Conservation (phyloP, 345 rosid genomes). For the Garcia nutans region DNA sequence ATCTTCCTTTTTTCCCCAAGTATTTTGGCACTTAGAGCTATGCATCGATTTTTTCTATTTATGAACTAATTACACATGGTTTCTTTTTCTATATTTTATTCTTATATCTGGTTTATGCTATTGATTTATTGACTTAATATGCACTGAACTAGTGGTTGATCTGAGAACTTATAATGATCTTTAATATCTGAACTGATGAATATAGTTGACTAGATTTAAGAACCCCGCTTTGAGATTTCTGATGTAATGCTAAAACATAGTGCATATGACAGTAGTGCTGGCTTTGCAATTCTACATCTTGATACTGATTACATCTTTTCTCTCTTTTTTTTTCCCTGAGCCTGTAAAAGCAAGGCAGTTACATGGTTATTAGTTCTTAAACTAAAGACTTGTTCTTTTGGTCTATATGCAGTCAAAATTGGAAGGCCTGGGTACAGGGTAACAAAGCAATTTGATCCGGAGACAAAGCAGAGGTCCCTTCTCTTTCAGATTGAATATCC, state of each 20-base stretch:
- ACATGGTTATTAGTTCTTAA: not conserved
- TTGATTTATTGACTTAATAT: not conserved
- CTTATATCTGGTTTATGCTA: not conserved
- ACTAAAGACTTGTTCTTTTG: not conserved
- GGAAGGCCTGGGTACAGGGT: conserved; percentile 97
- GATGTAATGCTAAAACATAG: not conserved
- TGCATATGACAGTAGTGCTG: not conserved
- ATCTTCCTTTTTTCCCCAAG: not conserved
- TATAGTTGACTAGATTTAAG: not conserved
- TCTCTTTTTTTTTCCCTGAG: not conserved
- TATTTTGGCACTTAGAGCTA: not conserved
- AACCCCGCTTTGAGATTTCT: not conserved
- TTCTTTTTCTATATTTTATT: not conserved
- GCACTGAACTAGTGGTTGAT: not conserved
- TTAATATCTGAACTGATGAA: not conserved
- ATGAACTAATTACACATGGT: not conserved
- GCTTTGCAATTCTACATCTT: not conserved
- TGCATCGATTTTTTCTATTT: not conserved
- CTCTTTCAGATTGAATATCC: conserved; percentile 99
- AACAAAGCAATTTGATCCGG: conserved; percentile 92
- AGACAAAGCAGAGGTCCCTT: conserved; percentile 88
- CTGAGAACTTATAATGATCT: not conserved
- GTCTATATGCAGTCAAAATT: conserved; percentile 66
- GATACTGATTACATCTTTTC: not conserved
- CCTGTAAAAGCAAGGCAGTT: not conserved